Evolutionary conservation across 202 grass and related monocot species (phyloP).

Genomic region (Carex arenaria): DNA sequence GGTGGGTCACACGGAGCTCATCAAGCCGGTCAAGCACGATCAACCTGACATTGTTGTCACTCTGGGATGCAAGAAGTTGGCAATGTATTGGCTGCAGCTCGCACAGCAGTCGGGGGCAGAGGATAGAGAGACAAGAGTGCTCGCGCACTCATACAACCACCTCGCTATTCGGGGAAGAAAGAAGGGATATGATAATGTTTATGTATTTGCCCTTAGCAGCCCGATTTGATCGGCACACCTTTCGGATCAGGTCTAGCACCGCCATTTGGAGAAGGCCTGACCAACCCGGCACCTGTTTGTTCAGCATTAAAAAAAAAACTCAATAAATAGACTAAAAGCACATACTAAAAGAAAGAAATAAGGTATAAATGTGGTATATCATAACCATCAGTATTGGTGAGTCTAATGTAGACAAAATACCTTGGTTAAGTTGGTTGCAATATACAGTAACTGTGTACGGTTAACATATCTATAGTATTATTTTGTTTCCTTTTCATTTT

Average conservation of each 20-base stretch:
- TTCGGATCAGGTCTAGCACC: conserved; percentile 35
- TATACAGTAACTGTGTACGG: not conserved
- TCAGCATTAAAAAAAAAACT: not conserved
- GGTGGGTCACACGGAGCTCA: conserved; percentile 25
- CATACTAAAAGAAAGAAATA: not conserved
- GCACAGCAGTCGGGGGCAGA: conserved; percentile 40
- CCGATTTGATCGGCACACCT: conserved; percentile 32
- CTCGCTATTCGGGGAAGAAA: conserved; percentile 23
- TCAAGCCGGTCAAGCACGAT: conserved; percentile 39
- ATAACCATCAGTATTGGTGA: not conserved
- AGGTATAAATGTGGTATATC: not conserved
- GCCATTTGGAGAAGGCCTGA: conserved; percentile 38
- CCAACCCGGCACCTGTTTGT: conserved; percentile 25
- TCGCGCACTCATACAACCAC: conserved; percentile 41
- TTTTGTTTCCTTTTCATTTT: not conserved
- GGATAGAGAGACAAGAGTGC: conserved; percentile 34
- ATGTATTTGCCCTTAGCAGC: conserved; percentile 34
- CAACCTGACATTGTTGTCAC: conserved; percentile 45
- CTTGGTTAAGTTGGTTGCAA: not conserved
- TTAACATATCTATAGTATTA: not conserved
- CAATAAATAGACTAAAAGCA: not conserved
- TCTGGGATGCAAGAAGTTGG: conserved; percentile 33
- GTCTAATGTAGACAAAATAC: not conserved
- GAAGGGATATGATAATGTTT: conserved; percentile 39
- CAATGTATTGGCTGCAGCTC: conserved; percentile 37